Percentiles rank a stretch among this genome's conserved stretches.
Evolutionary conservation across 148 eudicot genomes (phyloP).

Genomic region (Silene conica): DNA sequence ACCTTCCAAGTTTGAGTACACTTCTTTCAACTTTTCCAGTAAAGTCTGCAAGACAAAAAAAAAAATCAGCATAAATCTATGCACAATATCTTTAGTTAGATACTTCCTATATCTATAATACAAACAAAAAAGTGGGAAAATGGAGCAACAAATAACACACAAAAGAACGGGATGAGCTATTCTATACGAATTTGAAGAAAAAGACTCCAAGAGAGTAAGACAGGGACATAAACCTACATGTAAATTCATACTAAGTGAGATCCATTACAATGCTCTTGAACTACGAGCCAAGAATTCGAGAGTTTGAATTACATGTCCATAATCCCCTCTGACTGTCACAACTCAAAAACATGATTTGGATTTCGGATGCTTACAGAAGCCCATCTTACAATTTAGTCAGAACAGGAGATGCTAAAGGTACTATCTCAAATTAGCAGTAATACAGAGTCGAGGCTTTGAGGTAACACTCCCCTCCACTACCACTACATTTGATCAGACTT

Average conservation of each 20-base stretch:
- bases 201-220: neutral
- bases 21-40: slow-evolving; percentile 85
- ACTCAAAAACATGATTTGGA: neutral
- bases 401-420: neutral
- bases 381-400: neutral
- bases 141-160: neutral
- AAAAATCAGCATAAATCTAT: neutral
- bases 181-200: neutral
- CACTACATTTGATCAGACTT: neutral
- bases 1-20: slow-evolving; percentile 82
- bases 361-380: neutral
- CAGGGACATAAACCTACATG: no score
- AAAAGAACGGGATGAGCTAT: no score
- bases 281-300: neutral
- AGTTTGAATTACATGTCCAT: neutral
- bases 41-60: slow-evolving; percentile 47
- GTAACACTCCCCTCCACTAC: neutral
- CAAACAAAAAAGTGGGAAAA: neutral
- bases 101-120: neutral
- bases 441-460: neutral
- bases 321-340: neutral
- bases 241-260: neutral
- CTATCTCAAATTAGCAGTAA: neutral
- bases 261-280: neutral
- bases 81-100: neutral